Conservation (phyloP, 345 rosid genomes). For the Hibiscus mutabilis region DNA sequence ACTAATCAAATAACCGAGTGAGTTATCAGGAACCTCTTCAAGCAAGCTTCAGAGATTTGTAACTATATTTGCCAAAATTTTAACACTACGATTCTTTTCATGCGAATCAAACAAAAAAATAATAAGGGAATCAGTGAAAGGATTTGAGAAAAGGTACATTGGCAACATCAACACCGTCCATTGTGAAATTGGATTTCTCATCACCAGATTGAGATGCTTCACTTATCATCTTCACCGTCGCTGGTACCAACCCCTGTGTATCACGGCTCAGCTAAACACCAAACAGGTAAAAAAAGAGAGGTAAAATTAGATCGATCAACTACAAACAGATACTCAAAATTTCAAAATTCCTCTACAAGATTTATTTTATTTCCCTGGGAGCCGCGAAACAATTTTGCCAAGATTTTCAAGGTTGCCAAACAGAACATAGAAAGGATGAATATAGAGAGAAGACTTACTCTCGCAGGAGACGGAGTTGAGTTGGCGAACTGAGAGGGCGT, state of each 20-base stretch:
- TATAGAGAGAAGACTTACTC: slow-evolving; percentile 31
- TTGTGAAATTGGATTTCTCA: slow-evolving; percentile 62
- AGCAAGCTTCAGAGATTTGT: neutral
- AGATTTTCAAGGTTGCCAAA: neutral
- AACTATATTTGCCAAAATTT: neutral
- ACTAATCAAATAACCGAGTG: neutral
- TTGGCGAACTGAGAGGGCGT: slow-evolving; percentile 52
- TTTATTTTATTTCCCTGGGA: neutral
- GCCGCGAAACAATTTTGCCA: neutral
- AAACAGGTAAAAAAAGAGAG: neutral
- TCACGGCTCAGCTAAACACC: slow-evolving; percentile 46
- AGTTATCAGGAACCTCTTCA: neutral
- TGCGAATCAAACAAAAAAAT: neutral
- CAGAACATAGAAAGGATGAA: neutral
- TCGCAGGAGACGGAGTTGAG: slow-evolving; percentile 45
- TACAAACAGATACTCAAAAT: neutral
- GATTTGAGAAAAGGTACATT: slow-evolving; percentile 29
- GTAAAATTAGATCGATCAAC: neutral
- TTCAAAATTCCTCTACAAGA: neutral
- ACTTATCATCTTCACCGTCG: slow-evolving; percentile 81
- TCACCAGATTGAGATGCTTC: slow-evolving; percentile 63
- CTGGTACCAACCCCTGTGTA: slow-evolving; percentile 56
- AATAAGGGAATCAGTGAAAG: neutral
- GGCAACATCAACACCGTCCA: slow-evolving; percentile 58
- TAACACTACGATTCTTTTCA: neutral